phyloP scores from a whole-genome alignment of 164 flowering plant species.

The Cinnamomum chago region DNA sequence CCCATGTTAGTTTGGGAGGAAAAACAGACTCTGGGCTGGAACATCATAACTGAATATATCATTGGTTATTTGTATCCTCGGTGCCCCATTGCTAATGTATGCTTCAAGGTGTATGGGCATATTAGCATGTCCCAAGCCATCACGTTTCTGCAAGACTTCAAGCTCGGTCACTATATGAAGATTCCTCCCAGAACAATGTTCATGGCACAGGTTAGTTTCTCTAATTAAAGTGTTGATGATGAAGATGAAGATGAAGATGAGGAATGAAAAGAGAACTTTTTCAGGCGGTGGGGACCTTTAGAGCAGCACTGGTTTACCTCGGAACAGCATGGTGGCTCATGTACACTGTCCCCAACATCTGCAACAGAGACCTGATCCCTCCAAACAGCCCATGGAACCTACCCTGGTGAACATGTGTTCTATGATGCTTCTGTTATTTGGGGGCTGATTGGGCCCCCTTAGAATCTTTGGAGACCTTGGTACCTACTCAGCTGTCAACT shows the following conservation, averaged over 20 bases:
- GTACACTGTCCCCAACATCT: slow-evolving; percentile 55
- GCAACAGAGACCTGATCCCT: slow-evolving; percentile 34
- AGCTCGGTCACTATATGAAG: slow-evolving; percentile 95
- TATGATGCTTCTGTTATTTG: slow-evolving; percentile 86
- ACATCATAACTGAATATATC: slow-evolving; percentile 70
- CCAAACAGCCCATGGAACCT: slow-evolving; percentile 73
- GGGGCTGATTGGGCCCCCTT: slow-evolving; percentile 75
- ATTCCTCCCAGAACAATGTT: slow-evolving; percentile 90
- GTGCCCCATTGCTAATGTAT: slow-evolving; percentile 81
- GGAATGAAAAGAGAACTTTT: not conserved
- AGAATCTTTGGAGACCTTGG: slow-evolving; percentile 72
- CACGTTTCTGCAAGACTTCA: slow-evolving; percentile 82
- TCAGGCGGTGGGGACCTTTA: slow-evolving; percentile 64
- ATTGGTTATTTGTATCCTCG: slow-evolving; percentile 86
- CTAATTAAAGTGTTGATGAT: not conserved
- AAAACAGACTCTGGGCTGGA: slow-evolving; percentile 43
- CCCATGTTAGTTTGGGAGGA: not conserved
- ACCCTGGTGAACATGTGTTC: slow-evolving; percentile 66
- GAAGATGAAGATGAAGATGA: not conserved
- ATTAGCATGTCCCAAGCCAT: slow-evolving; percentile 80
- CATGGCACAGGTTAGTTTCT: slow-evolving; percentile 65
- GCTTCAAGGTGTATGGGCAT: slow-evolving; percentile 89
- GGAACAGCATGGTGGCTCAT: slow-evolving; percentile 91
- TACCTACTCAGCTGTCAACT: slow-evolving; percentile 43
- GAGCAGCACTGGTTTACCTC: slow-evolving; percentile 54